A percentile compares a stretch with the other conserved stretches of the same genome.
phyloP scores from a whole-genome alignment of 83 land plant species.

The Diphasiastrum complanatum region DNA sequence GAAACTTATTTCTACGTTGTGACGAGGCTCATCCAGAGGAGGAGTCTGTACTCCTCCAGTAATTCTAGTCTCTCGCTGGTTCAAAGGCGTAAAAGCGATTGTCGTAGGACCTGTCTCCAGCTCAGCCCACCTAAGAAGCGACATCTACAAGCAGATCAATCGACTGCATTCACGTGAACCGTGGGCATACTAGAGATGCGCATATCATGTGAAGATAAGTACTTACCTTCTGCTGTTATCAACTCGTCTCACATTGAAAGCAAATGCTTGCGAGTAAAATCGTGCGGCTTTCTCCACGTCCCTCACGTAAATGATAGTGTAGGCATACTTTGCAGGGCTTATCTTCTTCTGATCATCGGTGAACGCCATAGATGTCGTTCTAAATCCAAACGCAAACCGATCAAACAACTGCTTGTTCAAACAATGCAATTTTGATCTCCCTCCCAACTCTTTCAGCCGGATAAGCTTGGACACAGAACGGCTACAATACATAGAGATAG shows the following conservation, averaged over 20 bases:
- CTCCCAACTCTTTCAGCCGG: no score
- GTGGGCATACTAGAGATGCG: neutral
- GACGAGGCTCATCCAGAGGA: slow-evolving; percentile 22
- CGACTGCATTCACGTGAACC: neutral
- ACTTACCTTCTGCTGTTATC: slow-evolving; percentile 49
- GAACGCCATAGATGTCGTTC: no score
- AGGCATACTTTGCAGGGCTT: slow-evolving; percentile 39
- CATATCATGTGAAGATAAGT: neutral
- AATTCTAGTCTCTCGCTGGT: slow-evolving; percentile 58
- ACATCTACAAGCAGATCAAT: neutral
- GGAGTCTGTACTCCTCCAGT: slow-evolving; percentile 44
- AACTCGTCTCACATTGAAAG: slow-evolving; percentile 44
- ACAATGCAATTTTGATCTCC: no score
- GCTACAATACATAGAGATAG: no score
- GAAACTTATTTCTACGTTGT: slow-evolving; percentile 59
- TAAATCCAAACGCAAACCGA: no score
- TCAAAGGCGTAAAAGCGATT: slow-evolving; percentile 67
- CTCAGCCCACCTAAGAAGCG: slow-evolving; percentile 57
- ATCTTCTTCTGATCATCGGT: no score
- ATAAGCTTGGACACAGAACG: no score
- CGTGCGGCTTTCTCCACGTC: slow-evolving; percentile 58
- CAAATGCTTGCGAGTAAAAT: slow-evolving; percentile 61
- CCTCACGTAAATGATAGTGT: slow-evolving; percentile 55
- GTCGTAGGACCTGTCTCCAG: slow-evolving; percentile 69
- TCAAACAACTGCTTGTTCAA: no score